Evolutionary conservation across 1,139 yeast species (phyloP).

Genomic region (Tardiomyces depauwii): DNA sequence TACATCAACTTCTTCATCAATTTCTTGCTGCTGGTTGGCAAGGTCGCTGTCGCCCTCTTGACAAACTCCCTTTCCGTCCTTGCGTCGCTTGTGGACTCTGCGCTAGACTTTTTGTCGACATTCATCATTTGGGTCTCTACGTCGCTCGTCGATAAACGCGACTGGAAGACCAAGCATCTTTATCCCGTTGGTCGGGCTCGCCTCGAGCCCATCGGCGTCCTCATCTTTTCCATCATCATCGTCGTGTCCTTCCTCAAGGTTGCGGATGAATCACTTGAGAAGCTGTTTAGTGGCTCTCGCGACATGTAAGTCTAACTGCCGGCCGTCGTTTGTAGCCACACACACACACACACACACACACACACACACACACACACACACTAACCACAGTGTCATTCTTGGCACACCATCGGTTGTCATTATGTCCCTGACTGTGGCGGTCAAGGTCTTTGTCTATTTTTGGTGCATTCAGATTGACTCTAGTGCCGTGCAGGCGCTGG

Average conservation of each 20-base stretch:
- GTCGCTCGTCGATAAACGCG: slow-evolving; percentile 42
- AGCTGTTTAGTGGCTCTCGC: slow-evolving; percentile 15
- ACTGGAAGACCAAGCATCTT: slow-evolving; percentile 33
- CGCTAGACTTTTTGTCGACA: slow-evolving; percentile 64
- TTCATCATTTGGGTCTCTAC: slow-evolving; percentile 59
- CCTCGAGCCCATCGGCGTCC: slow-evolving; percentile 68
- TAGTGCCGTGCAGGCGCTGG: slow-evolving; percentile 64
- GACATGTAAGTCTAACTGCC: slow-evolving; percentile 32
- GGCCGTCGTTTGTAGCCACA: no score
- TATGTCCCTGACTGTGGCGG: slow-evolving; percentile 51
- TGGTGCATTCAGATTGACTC: slow-evolving; percentile 58
- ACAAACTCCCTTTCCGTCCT: slow-evolving; percentile 64
- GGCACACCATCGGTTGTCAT: slow-evolving; percentile 46
- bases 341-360: no score
- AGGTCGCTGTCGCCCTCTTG: slow-evolving; percentile 46
- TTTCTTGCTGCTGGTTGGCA: slow-evolving; percentile 49
- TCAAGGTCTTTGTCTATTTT: slow-evolving; percentile 49
- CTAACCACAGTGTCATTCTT: slow-evolving; percentile 14
- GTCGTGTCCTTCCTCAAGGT: slow-evolving; percentile 65
- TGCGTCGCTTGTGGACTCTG: slow-evolving; percentile 70
- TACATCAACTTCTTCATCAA: slow-evolving; percentile 54
- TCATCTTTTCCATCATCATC: slow-evolving; percentile 61
- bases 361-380: no score
- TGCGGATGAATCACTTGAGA: slow-evolving; percentile 46
- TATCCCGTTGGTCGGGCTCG: slow-evolving; percentile 66